phyloP scores from a whole-genome alignment of 805 yeast species.

The Ogataea nitratoaversa region DNA sequence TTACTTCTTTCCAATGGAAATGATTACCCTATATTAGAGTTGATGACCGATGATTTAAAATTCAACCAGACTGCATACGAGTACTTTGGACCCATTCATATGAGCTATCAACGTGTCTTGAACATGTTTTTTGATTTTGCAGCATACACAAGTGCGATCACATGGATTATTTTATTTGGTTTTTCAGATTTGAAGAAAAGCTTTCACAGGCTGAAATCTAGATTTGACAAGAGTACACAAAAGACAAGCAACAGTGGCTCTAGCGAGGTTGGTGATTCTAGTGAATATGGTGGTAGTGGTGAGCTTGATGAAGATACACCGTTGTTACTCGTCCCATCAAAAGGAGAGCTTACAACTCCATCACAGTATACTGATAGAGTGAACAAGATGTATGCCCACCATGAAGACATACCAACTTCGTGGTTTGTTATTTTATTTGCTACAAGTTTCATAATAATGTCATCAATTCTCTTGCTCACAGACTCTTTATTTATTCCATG shows the following conservation, averaged over 20 bases:
- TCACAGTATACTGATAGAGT: conserved; percentile 37
- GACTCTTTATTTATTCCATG: conserved; percentile 31
- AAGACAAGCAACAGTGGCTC: no score
- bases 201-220: conserved; percentile 6
- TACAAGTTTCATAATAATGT: conserved; percentile 33
- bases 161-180: conserved; percentile 37
- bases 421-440: conserved; percentile 39
- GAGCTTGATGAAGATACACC: neutral
- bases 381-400: conserved; percentile 36
- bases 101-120: conserved; percentile 48
- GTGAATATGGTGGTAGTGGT: neutral
- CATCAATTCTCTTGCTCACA: conserved; percentile 29
- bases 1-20: conserved; percentile 36
- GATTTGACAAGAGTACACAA: neutral
- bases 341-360: conserved; percentile 7
- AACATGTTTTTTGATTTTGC: conserved; percentile 51
- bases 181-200: conserved; percentile 17
- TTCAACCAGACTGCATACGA: conserved; percentile 45
- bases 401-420: conserved; percentile 38
- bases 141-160: conserved; percentile 44
- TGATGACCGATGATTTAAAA: conserved; percentile 36
- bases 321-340: neutral
- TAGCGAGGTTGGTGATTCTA: neutral
- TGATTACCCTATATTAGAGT: conserved; percentile 38
- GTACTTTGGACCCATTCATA: conserved; percentile 39